Evolutionary conservation across 352 stramenopile species (phyloP), one percentile per base, ranked within the genome.

Genomic region (Pythium periplocum): DNA sequence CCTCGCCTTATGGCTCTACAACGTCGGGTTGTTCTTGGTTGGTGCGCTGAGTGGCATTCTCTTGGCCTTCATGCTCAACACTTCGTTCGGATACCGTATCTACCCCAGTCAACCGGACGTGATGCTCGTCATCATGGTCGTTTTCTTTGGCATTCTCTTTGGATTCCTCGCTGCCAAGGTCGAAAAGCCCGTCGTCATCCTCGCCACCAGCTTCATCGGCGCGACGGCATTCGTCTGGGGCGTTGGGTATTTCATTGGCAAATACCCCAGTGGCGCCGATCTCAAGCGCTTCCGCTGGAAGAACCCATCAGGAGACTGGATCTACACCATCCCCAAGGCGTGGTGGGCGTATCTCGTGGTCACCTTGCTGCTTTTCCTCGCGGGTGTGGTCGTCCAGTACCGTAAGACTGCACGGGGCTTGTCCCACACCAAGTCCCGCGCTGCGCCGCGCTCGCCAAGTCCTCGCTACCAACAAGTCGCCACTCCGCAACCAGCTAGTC

Each of bases 191-290:
- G 68, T 83, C 33, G 53, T 87, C 0, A 73, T 87, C 39, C 48
- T 83, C 32, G 69, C 72, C 10, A 87, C 76, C 3, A 67, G 61
- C 10, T 85, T 84, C 30, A 66, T 73, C 5, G 76, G 76, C 4
- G 59, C 76, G 3, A 65, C 65, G 35, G 59, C 74, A 11, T 58
- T 78, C 34, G 50, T 81, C 8, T 75, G 69, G 43, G 73, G 73
- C 26, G 45, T 85, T 31, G 76, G 76, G 31, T 81, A 82, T 49
- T 87, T 82, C 60, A 71, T 68, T 1, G 73, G 76, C 40, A 59
- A 60, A 48, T 87, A 83, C 63, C 76, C 76, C 10, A 83, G 55
- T n/a, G 64, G 68, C 45, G 66, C 70, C 42, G 55, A 86, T 45
- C 64, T 86, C 36, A 56, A 78, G 46, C 43, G 54, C n/a, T 75